Evolutionary conservation across 2,329 filamentous ascomycete genomes (phyloP).

Genomic region (Plenodomus biglobosus): DNA sequence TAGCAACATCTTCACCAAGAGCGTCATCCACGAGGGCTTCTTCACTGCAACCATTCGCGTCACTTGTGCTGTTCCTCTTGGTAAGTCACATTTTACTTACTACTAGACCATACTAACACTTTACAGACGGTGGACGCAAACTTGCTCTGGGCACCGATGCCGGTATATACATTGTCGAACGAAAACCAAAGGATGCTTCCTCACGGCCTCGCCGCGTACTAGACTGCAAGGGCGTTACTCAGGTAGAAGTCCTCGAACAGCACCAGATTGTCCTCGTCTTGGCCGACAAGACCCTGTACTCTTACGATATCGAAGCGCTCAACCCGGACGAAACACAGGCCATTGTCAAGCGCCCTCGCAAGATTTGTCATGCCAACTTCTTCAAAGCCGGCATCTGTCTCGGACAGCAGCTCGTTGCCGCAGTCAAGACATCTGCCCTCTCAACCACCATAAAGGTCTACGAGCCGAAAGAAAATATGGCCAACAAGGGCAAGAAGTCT

Average conservation of each 20-base stretch:
- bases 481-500: conserved; percentile 92
- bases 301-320: conserved; percentile 83
- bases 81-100: conserved; percentile 52
- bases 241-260: conserved; percentile 94
- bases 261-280: conserved; percentile 89
- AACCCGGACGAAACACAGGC: conserved; percentile 76
- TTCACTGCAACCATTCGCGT: conserved; percentile 87
- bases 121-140: conserved; percentile 85
- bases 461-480: conserved; percentile 92
- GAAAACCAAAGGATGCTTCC: conserved; percentile 78
- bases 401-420: conserved; percentile 91
- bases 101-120: conserved; percentile 22
- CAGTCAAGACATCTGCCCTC: conserved; percentile 89
- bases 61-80: conserved; percentile 91
- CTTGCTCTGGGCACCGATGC: conserved; percentile 92
- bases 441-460: conserved; percentile 99
- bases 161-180: conserved; percentile 89
- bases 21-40: conserved; percentile 77
- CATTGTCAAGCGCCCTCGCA: conserved; percentile 82
- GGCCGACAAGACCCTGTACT: conserved; percentile 88
- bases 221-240: conserved; percentile 83
- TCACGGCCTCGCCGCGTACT: conserved; percentile 77
- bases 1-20: conserved; percentile 70
- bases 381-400: conserved; percentile 97
- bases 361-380: conserved; percentile 97